phyloP scores from a whole-genome alignment of 2,329 filamentous ascomycete species.

The Dothiorella sarmentorum region DNA sequence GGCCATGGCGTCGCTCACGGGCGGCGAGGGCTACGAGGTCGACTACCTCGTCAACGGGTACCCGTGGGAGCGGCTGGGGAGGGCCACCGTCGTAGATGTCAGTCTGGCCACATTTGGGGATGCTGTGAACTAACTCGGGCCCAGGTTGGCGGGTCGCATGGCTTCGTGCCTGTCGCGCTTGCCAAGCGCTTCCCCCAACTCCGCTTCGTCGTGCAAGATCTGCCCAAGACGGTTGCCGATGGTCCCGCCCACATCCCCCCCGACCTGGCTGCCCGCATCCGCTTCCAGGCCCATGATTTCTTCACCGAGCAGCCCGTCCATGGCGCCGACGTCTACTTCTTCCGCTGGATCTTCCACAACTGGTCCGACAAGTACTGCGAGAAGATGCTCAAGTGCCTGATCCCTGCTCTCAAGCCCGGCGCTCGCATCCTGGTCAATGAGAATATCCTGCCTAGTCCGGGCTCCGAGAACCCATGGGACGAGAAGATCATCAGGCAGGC shows the following conservation, averaged over 20 bases:
- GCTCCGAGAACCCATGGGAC: constrained; percentile 19
- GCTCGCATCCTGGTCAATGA: constrained; percentile 21
- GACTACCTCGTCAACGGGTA: constrained; percentile 20
- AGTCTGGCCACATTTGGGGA: neutral
- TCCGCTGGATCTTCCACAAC: constrained; percentile 42
- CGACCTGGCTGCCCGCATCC: constrained; percentile 20
- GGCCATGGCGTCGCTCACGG: constrained; percentile 20
- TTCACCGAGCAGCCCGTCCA: constrained; percentile 28
- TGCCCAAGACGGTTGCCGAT: constrained; percentile 21
- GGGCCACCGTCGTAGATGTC: constrained; percentile 20
- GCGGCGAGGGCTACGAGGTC: constrained; percentile 20
- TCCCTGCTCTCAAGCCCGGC: constrained; percentile 20
- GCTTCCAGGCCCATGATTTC: constrained; percentile 28
- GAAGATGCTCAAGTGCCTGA: constrained; percentile 26
- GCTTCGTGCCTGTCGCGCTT: constrained; percentile 20
- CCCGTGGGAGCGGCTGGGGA: constrained; percentile 19
- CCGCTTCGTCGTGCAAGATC: constrained; percentile 23
- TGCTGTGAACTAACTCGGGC: neutral
- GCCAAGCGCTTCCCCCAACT: constrained; percentile 15
- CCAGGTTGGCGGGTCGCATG: constrained; percentile 22
- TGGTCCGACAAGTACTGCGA: constrained; percentile 38
- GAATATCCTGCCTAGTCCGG: constrained; percentile 28
- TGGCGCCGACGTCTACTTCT: constrained; percentile 35
- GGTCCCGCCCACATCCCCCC: constrained; percentile 18
- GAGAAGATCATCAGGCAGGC: constrained; percentile 20